Percentiles rank a stretch among this genome's conserved stretches.
These are phyloP conservation scores for Blepharisma stoltei DNA, from an alignment of 73 alveolate genomes.

Conservation along the genomic window DNA sequence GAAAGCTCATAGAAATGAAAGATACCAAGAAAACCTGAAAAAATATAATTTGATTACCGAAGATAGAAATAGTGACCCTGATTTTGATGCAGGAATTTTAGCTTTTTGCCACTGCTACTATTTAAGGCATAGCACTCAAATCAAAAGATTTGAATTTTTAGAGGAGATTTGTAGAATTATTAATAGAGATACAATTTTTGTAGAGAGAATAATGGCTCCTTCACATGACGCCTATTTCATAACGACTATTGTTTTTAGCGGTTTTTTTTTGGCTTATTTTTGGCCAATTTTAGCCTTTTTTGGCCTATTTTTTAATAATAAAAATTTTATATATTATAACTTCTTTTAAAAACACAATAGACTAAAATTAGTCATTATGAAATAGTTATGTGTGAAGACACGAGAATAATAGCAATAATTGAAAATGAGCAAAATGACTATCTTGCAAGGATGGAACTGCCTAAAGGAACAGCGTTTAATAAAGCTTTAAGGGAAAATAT, in stretches of 20 bases:
- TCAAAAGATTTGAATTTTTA: constrained; percentile 37
- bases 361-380: too few species aligned
- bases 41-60: neutral
- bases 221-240: too few species aligned
- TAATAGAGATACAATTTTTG: neutral
- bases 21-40: neutral
- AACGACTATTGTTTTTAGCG: too few species aligned
- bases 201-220: neutral
- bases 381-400: too few species aligned
- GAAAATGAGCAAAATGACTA: constrained; percentile 14
- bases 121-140: constrained; percentile 38
- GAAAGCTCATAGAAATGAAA: neutral
- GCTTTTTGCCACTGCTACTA: constrained; percentile 54
- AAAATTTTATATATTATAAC: too few species aligned
- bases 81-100: constrained; percentile 43
- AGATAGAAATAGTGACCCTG: too few species aligned
- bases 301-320: too few species aligned
- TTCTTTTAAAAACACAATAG: too few species aligned
- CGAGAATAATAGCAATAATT: neutral
- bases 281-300: too few species aligned
- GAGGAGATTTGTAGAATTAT: neutral
- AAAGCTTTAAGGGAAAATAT: constrained; percentile 56
- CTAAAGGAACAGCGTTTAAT: constrained; percentile 32
- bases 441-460: constrained; percentile 21
- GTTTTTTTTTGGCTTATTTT: too few species aligned